phyloP scores from a whole-genome alignment of 768 basidiomycete genomes.

The Podaxis mareebaensis region DNA sequence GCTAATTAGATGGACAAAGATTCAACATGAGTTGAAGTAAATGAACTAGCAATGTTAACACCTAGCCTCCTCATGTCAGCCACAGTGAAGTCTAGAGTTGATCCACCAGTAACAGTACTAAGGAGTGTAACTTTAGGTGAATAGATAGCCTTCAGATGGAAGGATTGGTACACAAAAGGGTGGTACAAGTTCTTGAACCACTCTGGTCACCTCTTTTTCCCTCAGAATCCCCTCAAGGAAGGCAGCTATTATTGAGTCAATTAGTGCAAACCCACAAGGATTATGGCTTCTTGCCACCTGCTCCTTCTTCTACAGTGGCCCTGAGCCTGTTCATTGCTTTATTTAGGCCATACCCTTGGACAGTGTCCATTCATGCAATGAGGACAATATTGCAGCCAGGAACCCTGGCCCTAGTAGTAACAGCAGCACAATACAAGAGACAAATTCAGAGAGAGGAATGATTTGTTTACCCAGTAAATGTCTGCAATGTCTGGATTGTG shows the following conservation, averaged over 20 bases:
- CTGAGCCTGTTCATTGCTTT: slow-evolving; percentile 48
- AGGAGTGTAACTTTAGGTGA: slow-evolving; percentile 28
- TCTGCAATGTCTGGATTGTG: slow-evolving; percentile 53
- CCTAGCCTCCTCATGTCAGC: slow-evolving; percentile 47
- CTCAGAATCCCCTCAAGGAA: slow-evolving; percentile 54
- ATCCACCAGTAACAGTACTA: slow-evolving; percentile 49
- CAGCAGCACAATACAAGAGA: slow-evolving; percentile 55
- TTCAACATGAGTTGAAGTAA: background rate
- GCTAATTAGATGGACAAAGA: slow-evolving; percentile 7
- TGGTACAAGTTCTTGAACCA: slow-evolving; percentile 41
- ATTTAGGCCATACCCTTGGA: slow-evolving; percentile 50
- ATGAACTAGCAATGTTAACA: slow-evolving; percentile 42
- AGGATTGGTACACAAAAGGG: slow-evolving; percentile 29
- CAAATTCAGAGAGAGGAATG: slow-evolving; percentile 48
- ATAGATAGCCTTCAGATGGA: background rate
- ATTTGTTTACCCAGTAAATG: slow-evolving; percentile 56
- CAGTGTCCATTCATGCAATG: slow-evolving; percentile 54
- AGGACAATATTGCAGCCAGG: slow-evolving; percentile 51
- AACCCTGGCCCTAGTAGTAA: slow-evolving; percentile 45
- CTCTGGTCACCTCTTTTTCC: slow-evolving; percentile 41
- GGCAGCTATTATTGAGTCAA: slow-evolving; percentile 31
- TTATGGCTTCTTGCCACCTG: slow-evolving; percentile 33
- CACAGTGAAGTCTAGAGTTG: slow-evolving; percentile 50
- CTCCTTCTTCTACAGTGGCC: slow-evolving; percentile 41
- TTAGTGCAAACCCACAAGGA: background rate